Evolutionary conservation across 257 asterid species (phyloP).

Genomic region (Nicotiana tomentosiformis): DNA sequence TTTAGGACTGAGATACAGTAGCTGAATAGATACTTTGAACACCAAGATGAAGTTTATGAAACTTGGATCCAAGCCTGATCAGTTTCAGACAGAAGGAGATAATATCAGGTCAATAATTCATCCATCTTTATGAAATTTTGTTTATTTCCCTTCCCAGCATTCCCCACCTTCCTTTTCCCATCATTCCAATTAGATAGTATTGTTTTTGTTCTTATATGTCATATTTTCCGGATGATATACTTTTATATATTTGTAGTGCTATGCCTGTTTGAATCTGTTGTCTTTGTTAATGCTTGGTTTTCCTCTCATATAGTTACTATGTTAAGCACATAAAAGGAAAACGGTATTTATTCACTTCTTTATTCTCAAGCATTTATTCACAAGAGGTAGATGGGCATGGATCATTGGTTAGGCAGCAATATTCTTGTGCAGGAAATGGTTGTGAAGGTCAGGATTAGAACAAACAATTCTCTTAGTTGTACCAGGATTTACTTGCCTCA

Average conservation of each 20-base stretch:
- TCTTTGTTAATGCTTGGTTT: not conserved
- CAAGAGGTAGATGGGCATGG: not conserved
- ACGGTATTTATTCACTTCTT: not conserved
- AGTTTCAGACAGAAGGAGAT: constrained; percentile 74
- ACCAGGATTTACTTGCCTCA: not conserved
- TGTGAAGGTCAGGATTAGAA: not conserved
- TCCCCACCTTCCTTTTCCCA: not conserved
- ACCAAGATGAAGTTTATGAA: constrained; percentile 88
- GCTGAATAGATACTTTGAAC: not conserved
- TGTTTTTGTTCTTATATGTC: not conserved
- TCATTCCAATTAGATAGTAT: not conserved
- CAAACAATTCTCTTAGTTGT: not conserved
- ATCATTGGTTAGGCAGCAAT: not conserved
- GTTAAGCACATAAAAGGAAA: not conserved
- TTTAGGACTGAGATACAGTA: constrained; percentile 2
- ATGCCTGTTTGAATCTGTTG: not conserved
- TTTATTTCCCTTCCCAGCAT: not conserved
- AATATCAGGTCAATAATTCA: constrained; percentile 53
- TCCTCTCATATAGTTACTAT: not conserved
- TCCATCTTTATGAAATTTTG: not conserved
- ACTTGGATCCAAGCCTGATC: constrained; percentile 92
- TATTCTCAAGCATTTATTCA: not conserved
- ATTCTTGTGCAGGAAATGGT: not conserved
- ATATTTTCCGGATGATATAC: not conserved
- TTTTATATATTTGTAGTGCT: not conserved